These are phyloP conservation scores for Daldinia sp. DNA, from an alignment of 2,329 filamentous ascomycete species.

Conservation along the genomic window DNA sequence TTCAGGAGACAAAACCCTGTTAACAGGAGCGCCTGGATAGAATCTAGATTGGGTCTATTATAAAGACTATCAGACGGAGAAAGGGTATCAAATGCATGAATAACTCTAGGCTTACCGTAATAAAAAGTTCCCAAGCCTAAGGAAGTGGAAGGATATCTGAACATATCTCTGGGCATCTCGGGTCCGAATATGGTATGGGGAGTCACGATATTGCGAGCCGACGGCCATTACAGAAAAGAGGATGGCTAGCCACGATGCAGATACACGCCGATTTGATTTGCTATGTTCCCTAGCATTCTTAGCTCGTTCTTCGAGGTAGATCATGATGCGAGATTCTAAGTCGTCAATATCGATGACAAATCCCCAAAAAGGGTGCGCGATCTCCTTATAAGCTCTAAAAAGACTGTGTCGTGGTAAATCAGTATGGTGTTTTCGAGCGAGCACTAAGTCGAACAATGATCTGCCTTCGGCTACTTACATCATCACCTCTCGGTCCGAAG, in stretches of 20 bases:
- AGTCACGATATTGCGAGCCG: conserved; percentile 72
- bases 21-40: conserved; percentile 69
- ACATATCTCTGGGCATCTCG: conserved; percentile 68
- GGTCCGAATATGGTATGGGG: conserved; percentile 68
- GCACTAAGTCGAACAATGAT: background rate
- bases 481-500: conserved; percentile 71
- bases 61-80: conserved; percentile 12
- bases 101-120: conserved; percentile 55
- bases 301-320: conserved; percentile 70
- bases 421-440: background rate
- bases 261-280: conserved; percentile 60
- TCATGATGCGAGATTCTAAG: conserved; percentile 69
- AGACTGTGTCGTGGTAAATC: conserved; percentile 52
- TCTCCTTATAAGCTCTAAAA: conserved; percentile 72
- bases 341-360: conserved; percentile 73
- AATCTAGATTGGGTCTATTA: conserved; percentile 67
- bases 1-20: conserved; percentile 71
- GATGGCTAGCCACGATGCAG: conserved; percentile 72
- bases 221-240: conserved; percentile 71
- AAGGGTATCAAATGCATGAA: background rate
- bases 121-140: conserved; percentile 69
- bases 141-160: conserved; percentile 71
- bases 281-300: conserved; percentile 59
- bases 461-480: conserved; percentile 59
- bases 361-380: conserved; percentile 73